Conservation (phyloP, 2,329 filamentous ascomycete species). For the Cadophora sp. region DNA sequence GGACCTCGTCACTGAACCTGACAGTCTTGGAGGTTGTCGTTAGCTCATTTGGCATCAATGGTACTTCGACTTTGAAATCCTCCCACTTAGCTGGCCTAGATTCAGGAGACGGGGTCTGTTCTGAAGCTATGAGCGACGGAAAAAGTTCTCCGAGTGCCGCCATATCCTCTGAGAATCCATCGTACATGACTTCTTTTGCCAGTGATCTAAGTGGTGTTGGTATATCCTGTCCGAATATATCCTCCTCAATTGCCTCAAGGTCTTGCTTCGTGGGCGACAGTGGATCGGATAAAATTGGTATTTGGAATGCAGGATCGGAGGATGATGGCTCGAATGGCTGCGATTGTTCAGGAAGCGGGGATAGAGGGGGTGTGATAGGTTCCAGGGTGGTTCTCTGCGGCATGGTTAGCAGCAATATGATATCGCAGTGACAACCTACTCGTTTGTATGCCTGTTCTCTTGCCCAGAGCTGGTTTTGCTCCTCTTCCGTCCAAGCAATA, state of each 20-base stretch:
- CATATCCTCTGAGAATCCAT: constrained; percentile 50
- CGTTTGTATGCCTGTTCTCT: constrained; percentile 35
- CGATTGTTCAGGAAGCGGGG: constrained; percentile 31
- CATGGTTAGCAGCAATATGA: neutral
- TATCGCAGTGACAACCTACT: constrained; percentile 28
- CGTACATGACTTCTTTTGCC: neutral
- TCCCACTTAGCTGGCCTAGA: constrained; percentile 26
- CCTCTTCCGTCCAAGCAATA: constrained; percentile 33
- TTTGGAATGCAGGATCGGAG: constrained; percentile 35
- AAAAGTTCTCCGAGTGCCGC: constrained; percentile 73
- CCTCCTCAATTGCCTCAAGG: constrained; percentile 38
- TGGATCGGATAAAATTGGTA: constrained; percentile 39
- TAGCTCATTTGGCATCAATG: constrained; percentile 40
- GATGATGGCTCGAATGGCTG: constrained; percentile 39
- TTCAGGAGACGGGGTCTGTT: constrained; percentile 23
- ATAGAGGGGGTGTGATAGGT: constrained; percentile 44
- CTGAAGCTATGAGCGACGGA: constrained; percentile 29
- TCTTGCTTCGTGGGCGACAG: constrained; percentile 37
- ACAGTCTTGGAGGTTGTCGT: constrained; percentile 32
- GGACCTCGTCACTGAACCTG: constrained; percentile 40
- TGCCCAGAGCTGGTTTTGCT: constrained; percentile 36
- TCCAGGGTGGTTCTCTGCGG: constrained; percentile 36
- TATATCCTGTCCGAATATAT: constrained; percentile 42
- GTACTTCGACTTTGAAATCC: constrained; percentile 42
- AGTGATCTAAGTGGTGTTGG: constrained; percentile 34